Percentiles rank a stretch among this genome's conserved stretches.
phyloP scores from a whole-genome alignment of 2,329 filamentous ascomycete genomes.

The Ciborinia camelliae region DNA sequence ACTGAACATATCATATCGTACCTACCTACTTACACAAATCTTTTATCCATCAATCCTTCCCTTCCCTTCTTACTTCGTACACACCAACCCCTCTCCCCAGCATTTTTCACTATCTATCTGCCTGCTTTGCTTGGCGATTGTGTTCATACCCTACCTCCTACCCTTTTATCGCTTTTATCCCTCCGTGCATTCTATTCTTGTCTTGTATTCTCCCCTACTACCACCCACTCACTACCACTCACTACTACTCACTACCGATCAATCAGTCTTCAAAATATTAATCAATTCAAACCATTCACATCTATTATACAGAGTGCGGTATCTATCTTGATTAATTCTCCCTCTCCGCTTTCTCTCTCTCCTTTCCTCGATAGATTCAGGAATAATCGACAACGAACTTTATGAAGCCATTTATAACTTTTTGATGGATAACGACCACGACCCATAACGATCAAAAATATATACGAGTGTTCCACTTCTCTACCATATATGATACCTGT shows the following conservation, averaged over 20 bases:
- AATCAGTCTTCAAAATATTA: neutral
- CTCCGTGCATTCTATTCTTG: neutral
- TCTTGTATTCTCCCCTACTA: too few relatives aligned
- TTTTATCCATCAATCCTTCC: constrained; percentile 4
- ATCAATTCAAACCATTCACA: neutral
- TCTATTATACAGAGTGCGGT: too few relatives aligned
- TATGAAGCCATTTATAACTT: neutral
- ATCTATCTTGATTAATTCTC: neutral
- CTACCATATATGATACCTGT: neutral
- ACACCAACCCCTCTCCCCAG: neutral
- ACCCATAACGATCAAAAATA: constrained; percentile 4
- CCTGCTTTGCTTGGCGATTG: constrained; percentile 3
- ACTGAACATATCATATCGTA: too few relatives aligned
- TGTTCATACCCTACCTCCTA: neutral
- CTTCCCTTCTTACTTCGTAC: too few relatives aligned
- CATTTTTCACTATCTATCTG: neutral
- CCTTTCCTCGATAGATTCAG: too few relatives aligned
- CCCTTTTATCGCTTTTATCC: neutral
- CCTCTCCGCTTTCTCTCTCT: too few relatives aligned
- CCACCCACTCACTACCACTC: too few relatives aligned
- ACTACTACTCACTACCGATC: neutral
- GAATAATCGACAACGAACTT: neutral
- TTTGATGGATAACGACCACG: constrained; percentile 14
- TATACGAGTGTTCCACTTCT: neutral
- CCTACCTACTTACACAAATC: neutral